These are phyloP conservation scores for Paraleonurus japonicus DNA, from an alignment of 257 asterid genomes.

Conservation along the genomic window DNA sequence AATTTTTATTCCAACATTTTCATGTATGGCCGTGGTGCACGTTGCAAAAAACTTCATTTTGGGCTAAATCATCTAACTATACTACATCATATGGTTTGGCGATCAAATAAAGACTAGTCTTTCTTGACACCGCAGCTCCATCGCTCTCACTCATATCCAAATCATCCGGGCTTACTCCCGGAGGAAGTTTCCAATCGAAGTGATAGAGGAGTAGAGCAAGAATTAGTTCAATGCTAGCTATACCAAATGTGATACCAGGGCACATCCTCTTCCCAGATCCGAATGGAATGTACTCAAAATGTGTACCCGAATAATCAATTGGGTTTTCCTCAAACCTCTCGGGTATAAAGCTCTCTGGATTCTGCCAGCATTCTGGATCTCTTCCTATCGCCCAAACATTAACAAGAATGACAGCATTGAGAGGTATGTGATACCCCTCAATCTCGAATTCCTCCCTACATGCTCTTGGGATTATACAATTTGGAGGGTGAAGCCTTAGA, in stretches of 20 bases:
- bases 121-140: background rate
- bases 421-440: conserved; percentile 12
- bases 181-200: conserved; percentile 17
- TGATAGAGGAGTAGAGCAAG: conserved; percentile 7
- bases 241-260: conserved; percentile 15
- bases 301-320: background rate
- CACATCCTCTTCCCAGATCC: conserved; percentile 25
- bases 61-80: background rate
- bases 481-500: conserved; percentile 22
- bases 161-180: background rate
- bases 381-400: conserved; percentile 20
- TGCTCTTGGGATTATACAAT: background rate
- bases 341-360: conserved; percentile 19
- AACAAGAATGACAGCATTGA: background rate
- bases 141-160: conserved; percentile 16
- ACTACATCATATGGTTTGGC: background rate
- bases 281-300: conserved; percentile 17
- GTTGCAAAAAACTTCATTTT: no score
- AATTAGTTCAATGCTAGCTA: background rate
- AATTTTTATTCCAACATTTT: no score
- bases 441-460: background rate
- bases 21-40: no score
- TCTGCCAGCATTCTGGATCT: background rate
- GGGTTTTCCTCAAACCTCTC: conserved; percentile 15
- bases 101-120: background rate